Percentiles rank a stretch among this genome's conserved stretches.
phyloP scores from a whole-genome alignment of 1,139 yeast genomes.

The Zygosaccharomyces sapae region DNA sequence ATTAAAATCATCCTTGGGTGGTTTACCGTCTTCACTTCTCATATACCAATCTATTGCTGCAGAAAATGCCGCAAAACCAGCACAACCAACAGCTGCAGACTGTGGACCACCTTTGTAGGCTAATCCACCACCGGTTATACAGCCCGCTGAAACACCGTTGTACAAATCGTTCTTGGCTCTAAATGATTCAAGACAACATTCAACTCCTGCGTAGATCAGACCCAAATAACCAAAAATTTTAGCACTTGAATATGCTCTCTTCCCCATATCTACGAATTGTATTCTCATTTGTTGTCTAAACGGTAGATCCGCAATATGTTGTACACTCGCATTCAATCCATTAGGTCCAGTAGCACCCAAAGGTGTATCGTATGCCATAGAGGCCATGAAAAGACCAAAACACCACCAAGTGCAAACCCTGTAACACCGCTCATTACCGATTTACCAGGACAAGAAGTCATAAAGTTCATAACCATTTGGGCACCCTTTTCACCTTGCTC shows the following conservation, averaged over 20 bases:
- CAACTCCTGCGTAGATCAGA: constrained; percentile 89
- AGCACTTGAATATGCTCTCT: constrained; percentile 79
- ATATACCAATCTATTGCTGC: constrained; percentile 89
- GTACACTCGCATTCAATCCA: constrained; percentile 33
- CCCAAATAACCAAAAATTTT: constrained; percentile 95
- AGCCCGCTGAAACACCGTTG: constrained; percentile 91
- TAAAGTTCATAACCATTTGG: constrained; percentile 70
- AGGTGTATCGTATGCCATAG: constrained; percentile 49
- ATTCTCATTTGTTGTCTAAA: constrained; percentile 88
- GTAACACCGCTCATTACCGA: constrained; percentile 88
- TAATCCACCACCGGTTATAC: constrained; percentile 93
- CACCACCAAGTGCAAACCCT: constrained; percentile 94
- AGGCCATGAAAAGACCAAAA: constrained; percentile 95
- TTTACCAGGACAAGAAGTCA: constrained; percentile 96
- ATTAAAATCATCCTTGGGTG: constrained; percentile 87
- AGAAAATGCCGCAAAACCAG: constrained; percentile 95
- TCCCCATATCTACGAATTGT: constrained; percentile 90
- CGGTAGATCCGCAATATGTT: constrained; percentile 73
- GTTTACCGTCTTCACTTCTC: constrained; percentile 79
- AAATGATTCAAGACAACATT: constrained; percentile 72
- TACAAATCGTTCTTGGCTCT: constrained; percentile 90
- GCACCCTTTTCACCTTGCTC: constrained; percentile 95
- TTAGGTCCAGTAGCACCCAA: constrained; percentile 41
- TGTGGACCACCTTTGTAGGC: constrained; percentile 92
- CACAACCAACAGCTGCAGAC: constrained; percentile 89